Base-by-base conservation (phyloP, 768 basidiomycete genomes). In the Trametes villosa region DNA sequence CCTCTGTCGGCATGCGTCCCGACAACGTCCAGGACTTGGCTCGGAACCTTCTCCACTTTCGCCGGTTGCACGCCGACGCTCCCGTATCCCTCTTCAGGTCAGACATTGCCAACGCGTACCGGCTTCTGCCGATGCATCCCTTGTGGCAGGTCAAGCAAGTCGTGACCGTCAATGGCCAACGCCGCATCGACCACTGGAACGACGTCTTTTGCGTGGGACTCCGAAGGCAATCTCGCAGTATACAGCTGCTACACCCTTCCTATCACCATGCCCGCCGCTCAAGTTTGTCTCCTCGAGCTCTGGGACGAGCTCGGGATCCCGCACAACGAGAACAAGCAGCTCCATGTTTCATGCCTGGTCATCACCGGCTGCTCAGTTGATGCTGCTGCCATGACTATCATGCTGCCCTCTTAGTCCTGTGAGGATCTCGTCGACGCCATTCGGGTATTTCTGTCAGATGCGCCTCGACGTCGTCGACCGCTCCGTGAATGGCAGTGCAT, bases 351-450 rank as follows among this genome's bases (percentile, higher is more conserved):
- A 0, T 8, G 33, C 0, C 71, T 81, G 15, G 63, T 65, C 2
- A 73, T 81, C 60, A 75, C 80, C 57, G 77, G 81, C 22, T 77
- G 77, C 54, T 26, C 69, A 0, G 75, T 81, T 26, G 74, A 81
- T 58, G 42, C 75, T 0, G 67, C 72, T 27, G 50, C 42, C 0
- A 72, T 78, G 70, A 72, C 70, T 0, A 62, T 78, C 47, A 67
- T 74, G 5, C 38, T 73, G 26, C 50, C 68, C 2, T 12, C 15
- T 0, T 52, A 60, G 1, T 7, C 46, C 1, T 22, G 13, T 17
- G 40, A n/a, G 11, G 6, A 27, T 20, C 49, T 60, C 8, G 4
- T 60, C 8, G 34, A 9, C 8, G 48, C 20, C 18, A 38, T 62
- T 26, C 1, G 11, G 5, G 1, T 18, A 9, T 56, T 62, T 20